A percentile compares a stretch with the other conserved stretches of the same genome.
phyloP scores from a whole-genome alignment of 78 protist genomes.

The Speleostelium caveatum region DNA sequence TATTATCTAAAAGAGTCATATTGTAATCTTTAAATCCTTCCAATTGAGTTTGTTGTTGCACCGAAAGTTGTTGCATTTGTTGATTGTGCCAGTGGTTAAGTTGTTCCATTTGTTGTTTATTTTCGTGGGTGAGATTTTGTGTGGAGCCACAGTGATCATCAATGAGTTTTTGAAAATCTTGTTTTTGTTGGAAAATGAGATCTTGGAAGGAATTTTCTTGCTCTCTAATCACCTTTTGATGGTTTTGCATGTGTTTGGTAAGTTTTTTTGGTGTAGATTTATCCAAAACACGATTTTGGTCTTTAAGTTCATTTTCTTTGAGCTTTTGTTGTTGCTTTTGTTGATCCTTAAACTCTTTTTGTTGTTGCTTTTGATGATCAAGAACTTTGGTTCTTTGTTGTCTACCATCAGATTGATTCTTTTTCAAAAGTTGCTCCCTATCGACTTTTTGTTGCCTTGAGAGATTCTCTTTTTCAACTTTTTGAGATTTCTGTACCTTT shows the following conservation, averaged over 20 bases:
- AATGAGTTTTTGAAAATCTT: slow-evolving; percentile 60
- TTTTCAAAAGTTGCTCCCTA: slow-evolving; percentile 53
- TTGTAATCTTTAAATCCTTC: slow-evolving; percentile 60
- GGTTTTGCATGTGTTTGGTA: slow-evolving; percentile 55
- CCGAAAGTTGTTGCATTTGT: slow-evolving; percentile 26
- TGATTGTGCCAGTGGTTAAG: slow-evolving; percentile 61
- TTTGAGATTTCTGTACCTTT: slow-evolving; percentile 39
- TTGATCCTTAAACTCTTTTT: slow-evolving; percentile 57
- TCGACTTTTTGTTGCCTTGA: slow-evolving; percentile 60
- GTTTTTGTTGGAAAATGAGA: slow-evolving; percentile 58
- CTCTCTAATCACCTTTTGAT: slow-evolving; percentile 56
- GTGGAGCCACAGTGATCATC: slow-evolving; percentile 47
- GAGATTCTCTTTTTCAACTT: slow-evolving; percentile 50
- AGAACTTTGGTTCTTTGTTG: slow-evolving; percentile 21
- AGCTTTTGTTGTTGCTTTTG: slow-evolving; percentile 68
- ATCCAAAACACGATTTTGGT: slow-evolving; percentile 39
- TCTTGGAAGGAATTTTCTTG: slow-evolving; percentile 48
- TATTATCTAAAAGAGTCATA: slow-evolving; percentile 11
- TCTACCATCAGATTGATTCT: slow-evolving; percentile 52
- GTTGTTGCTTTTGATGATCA: slow-evolving; percentile 72
- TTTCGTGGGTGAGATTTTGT: slow-evolving; percentile 8
- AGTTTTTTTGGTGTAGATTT: slow-evolving; percentile 72
- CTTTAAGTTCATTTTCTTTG: slow-evolving; percentile 53
- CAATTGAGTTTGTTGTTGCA: slow-evolving; percentile 31
- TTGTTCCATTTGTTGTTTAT: slow-evolving; percentile 68